Evolutionary conservation across 179 eudicot species (phyloP), one percentile per base, ranked within the genome.

Genomic region (Beta macrorhiza): DNA sequence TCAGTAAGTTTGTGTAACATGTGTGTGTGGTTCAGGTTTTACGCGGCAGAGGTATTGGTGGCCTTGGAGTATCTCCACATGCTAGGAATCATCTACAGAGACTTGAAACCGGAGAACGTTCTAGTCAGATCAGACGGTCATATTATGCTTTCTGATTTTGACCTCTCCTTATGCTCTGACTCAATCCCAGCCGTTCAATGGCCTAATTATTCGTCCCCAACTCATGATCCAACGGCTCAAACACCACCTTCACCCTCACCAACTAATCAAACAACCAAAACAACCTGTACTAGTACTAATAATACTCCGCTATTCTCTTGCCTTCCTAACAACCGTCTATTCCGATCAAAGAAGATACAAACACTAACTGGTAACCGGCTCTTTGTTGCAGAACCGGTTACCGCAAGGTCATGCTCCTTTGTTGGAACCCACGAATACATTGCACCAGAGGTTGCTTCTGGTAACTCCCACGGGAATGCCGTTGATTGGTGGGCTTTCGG

Each of bases 401-500:
- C 84, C 9, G 98, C 97, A 67, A 85, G 92, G 78, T 94, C 98
- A 1, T 84, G 90, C 75, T 94, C 98, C 0, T 94, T 94, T 61
- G 98, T 94, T 0, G 98, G 98, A 70, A 94, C 98, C 63, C 98
- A 94, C 85, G 98, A 94, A 81, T 94, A 94, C 88, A 93, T 94
- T 55, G 80, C 98, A 0, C 97, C 98, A 1, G 98, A 94, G 78
- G 97, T 94, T 13, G 98, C 98, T 0, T 83, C 95, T 0, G 98
- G 98, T 9, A 79, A 82, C 67, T 88, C 95, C 80, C 98, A 94
- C 79, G 98, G 98, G 0, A 94, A 86, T 67, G 91, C 95, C 3
- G 97, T 94, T 1, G 98, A 94, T 83, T 94, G 98, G 98, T 94
- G 98, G 98, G 92, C 98, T 15, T 68, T 88, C 0, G 98, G 98